Base-by-base conservation (phyloP, 1,284 basidiomycete species). In the Rhodotorula sp. region DNA sequence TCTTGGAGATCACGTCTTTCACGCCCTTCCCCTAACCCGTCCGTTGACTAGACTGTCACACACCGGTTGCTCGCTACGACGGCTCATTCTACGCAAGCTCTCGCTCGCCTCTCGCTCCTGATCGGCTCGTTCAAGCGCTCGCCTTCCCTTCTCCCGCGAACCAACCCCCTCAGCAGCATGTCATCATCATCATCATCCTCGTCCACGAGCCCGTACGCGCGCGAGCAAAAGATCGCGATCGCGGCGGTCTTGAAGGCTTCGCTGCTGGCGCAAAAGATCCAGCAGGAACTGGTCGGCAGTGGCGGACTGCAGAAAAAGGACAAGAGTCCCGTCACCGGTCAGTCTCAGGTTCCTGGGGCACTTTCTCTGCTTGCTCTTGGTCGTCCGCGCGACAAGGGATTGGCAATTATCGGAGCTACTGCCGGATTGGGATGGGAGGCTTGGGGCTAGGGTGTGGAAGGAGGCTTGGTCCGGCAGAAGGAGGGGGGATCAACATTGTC, bases 301-400 rank as follows among this genome's bases (percentile, higher is more conserved):
- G 95, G 97, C 80, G 93, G 91, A 0, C 83, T 96, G 59, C 89
- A 88, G 58, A 99, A 99, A 81, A 88, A 86, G 64, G 96, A 99
- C 84, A 94, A 95, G 82, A 93, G 91, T 48, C 95, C 95, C 6
- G 95, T 99, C 5, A 99, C 95, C 20, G 91, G 93, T 91, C 74
- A 66, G 83, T 81, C 37, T n/a, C n/a, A n/a, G n/a, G n/a, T n/a
- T n/a, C n/a, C n/a, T n/a, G n/a, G n/a, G n/a, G n/a, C n/a, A n/a
- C n/a, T n/a, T n/a, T n/a, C n/a, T n/a, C n/a, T n/a, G n/a, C n/a
- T n/a, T n/a, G n/a, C n/a, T n/a, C n/a, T n/a, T n/a, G n/a, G n/a
- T n/a, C n/a, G n/a, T n/a, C n/a, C n/a, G n/a, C n/a, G n/a, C n/a
- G n/a, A n/a, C n/a, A n/a, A n/a, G n/a, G n/a, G n/a, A n/a, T n/a